Conservation (phyloP, 2,329 filamentous ascomycete species). For the Aspergillus sp. region DNA sequence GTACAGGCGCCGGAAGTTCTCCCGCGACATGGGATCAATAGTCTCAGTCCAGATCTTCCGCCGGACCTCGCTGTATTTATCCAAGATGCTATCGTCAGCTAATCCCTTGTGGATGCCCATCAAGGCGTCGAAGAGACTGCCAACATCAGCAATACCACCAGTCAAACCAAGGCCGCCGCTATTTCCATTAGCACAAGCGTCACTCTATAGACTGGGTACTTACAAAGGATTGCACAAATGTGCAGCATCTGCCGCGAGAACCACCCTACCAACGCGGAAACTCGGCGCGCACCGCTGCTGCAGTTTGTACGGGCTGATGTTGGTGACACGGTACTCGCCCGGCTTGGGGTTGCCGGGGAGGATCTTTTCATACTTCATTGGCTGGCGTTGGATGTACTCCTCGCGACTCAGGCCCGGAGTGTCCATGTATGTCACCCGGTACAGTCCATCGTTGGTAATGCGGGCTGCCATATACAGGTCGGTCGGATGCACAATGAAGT, state of each 20-base stretch:
- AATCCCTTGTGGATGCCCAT: constrained; percentile 40
- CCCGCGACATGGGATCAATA: constrained; percentile 42
- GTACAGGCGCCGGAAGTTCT: constrained; percentile 40
- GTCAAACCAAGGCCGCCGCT: constrained; percentile 63
- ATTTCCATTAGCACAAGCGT: background rate
- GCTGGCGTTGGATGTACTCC: constrained; percentile 54
- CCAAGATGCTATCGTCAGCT: constrained; percentile 42
- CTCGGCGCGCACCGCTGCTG: constrained; percentile 60
- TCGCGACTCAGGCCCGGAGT: constrained; percentile 52
- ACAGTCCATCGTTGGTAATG: constrained; percentile 59
- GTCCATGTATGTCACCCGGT: constrained; percentile 65
- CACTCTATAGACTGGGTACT: constrained; percentile 20
- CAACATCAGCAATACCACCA: constrained; percentile 64
- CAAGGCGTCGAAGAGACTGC: constrained; percentile 61
- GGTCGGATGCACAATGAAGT: constrained; percentile 62
- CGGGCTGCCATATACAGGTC: constrained; percentile 64
- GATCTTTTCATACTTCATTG: constrained; percentile 56
- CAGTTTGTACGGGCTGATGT: constrained; percentile 60
- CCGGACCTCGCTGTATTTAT: constrained; percentile 43
- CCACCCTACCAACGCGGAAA: constrained; percentile 57
- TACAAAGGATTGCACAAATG: constrained; percentile 57
- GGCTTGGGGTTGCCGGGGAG: constrained; percentile 61
- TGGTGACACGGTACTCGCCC: constrained; percentile 56
- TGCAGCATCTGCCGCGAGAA: constrained; percentile 62
- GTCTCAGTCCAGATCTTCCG: constrained; percentile 39